A percentile compares a stretch with the other conserved stretches of the same genome.
Conservation (phyloP, 371 early-diverging fungal species). For the Mucor piriformis region DNA sequence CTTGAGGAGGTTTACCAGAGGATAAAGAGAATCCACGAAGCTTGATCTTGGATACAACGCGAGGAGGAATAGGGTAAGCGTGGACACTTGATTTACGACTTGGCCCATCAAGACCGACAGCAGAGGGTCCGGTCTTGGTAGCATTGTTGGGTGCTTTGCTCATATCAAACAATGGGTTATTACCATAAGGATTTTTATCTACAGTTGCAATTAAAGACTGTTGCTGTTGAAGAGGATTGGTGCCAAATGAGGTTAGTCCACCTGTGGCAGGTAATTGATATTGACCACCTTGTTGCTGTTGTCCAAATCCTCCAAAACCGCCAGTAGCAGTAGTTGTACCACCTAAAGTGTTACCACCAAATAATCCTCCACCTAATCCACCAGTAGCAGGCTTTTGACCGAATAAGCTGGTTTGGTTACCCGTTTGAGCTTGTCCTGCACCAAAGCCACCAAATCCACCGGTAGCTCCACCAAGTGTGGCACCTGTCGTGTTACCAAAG, state of each 20-base stretch:
- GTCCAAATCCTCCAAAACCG: constrained; percentile 36
- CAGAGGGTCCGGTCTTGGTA: constrained; percentile 48
- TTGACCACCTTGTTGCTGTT: constrained; percentile 26
- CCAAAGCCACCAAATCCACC: constrained; percentile 50
- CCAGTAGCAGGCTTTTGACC: constrained; percentile 42
- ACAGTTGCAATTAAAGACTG: constrained; percentile 71
- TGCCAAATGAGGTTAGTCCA: constrained; percentile 50
- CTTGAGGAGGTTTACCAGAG: constrained; percentile 26
- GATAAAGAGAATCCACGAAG: constrained; percentile 62
- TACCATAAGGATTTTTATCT: constrained; percentile 85
- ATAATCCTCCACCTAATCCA: constrained; percentile 35
- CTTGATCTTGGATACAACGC: constrained; percentile 68
- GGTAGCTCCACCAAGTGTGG: constrained; percentile 31
- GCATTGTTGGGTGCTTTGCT: constrained; percentile 19
- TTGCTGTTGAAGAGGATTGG: constrained; percentile 38
- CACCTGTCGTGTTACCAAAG: constrained; percentile 48
- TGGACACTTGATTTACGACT: constrained; percentile 55
- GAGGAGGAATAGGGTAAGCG: constrained; percentile 69
- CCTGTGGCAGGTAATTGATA: constrained; percentile 48
- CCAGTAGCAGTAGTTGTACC: constrained; percentile 1
- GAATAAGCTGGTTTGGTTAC: constrained; percentile 40
- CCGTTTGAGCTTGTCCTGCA: constrained; percentile 34
- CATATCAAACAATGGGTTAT: constrained; percentile 76
- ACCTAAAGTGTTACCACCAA: constrained; percentile 21
- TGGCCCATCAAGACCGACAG: constrained; percentile 49